These are phyloP conservation scores for Aspergillus fischeri DNA, from an alignment of 2,329 filamentous ascomycete species.

Conservation along the genomic window DNA sequence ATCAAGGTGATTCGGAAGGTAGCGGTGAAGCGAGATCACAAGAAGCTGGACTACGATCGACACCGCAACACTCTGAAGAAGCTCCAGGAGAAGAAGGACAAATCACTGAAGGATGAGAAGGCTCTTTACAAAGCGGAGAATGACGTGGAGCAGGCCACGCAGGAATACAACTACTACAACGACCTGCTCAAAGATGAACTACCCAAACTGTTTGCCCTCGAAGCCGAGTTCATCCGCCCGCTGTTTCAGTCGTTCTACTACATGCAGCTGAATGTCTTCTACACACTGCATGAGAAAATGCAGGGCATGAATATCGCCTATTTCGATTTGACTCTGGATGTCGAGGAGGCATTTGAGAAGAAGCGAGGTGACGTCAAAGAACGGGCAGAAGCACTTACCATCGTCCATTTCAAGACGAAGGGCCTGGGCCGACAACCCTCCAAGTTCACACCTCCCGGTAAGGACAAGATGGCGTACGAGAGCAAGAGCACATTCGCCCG, in stretches of 20 bases:
- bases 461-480: conserved; percentile 36
- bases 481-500: conserved; percentile 31
- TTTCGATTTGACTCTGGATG: conserved; percentile 85
- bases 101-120: conserved; percentile 93
- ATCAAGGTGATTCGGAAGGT: conserved; percentile 94
- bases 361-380: conserved; percentile 89
- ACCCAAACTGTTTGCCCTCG: conserved; percentile 82
- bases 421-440: conserved; percentile 51
- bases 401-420: conserved; percentile 87
- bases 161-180: conserved; percentile 98
- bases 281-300: conserved; percentile 97
- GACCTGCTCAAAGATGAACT: conserved; percentile 94
- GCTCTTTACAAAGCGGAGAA: conserved; percentile 92
- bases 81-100: conserved; percentile 96
- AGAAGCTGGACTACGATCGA: conserved; percentile 93
- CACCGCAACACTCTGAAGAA: conserved; percentile 82
- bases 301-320: conserved; percentile 96
- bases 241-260: conserved; percentile 99
- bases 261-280: conserved; percentile 99
- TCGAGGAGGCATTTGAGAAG: conserved; percentile 83
- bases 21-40: conserved; percentile 86
- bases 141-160: conserved; percentile 83
- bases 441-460: conserved; percentile 25
- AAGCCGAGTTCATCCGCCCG: conserved; percentile 91
- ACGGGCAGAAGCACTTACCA: conserved; percentile 76